These are phyloP conservation scores for Wickerhamomyces xylosicus DNA, from an alignment of 805 yeast species.

Conservation along the genomic window DNA sequence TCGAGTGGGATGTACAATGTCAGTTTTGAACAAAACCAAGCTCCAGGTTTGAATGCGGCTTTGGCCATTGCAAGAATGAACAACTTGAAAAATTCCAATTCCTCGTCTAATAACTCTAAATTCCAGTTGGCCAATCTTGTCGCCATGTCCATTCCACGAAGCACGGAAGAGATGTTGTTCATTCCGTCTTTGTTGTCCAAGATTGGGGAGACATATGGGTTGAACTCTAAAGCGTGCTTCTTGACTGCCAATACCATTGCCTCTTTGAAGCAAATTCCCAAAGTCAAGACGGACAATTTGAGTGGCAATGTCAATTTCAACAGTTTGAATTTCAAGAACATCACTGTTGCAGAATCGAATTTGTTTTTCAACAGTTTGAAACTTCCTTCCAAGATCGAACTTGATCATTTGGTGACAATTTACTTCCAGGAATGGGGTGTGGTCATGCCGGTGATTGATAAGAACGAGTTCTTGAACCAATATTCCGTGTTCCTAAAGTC, in stretches of 20 bases:
- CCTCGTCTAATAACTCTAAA: slow-evolving; percentile 19
- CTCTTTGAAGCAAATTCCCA: slow-evolving; percentile 44
- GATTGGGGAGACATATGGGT: slow-evolving; percentile 62
- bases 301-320: slow-evolving; percentile 20
- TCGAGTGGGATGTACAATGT: slow-evolving; percentile 21
- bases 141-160: slow-evolving; percentile 65
- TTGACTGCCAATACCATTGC: slow-evolving; percentile 66
- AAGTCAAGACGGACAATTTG: slow-evolving; percentile 8
- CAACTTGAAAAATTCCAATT: slow-evolving; percentile 16
- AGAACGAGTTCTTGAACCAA: slow-evolving; percentile 52
- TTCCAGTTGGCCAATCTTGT: slow-evolving; percentile 45
- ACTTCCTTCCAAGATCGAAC: slow-evolving; percentile 41
- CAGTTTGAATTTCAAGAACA: slow-evolving; percentile 27
- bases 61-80: slow-evolving; percentile 51
- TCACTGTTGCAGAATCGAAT: slow-evolving; percentile 31
- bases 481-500: slow-evolving; percentile 39
- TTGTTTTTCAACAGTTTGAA: slow-evolving; percentile 32
- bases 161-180: slow-evolving; percentile 69
- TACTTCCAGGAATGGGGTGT: slow-evolving; percentile 77
- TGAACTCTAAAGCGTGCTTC: slow-evolving; percentile 59
- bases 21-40: slow-evolving; percentile 55
- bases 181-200: slow-evolving; percentile 64
- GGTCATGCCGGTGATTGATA: slow-evolving; percentile 59
- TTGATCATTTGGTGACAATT: slow-evolving; percentile 58
- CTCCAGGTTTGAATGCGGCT: slow-evolving; percentile 69